These are phyloP conservation scores for Xanthoconium separans DNA, from an alignment of 1,284 basidiomycete species.

Conservation along the genomic window DNA sequence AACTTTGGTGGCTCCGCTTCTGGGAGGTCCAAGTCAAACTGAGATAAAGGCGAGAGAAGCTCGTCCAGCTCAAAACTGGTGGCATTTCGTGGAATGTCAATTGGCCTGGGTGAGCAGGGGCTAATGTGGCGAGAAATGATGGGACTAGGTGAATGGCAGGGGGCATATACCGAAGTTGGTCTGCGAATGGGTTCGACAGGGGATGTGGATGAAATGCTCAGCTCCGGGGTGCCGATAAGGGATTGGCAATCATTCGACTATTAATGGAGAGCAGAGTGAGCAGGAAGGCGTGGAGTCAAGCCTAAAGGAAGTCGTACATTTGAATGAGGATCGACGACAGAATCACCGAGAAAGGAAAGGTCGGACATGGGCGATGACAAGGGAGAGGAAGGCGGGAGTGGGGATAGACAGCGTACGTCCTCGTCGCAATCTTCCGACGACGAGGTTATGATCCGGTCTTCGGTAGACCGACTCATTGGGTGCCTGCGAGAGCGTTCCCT, in stretches of 20 bases:
- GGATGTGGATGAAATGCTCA: slow-evolving; percentile 14
- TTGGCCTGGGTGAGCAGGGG: neutral
- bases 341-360: slow-evolving; percentile 18
- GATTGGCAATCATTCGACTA: slow-evolving; percentile 16
- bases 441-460: neutral
- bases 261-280: slow-evolving; percentile 2
- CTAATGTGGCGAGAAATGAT: slow-evolving; percentile 2
- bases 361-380: slow-evolving; percentile 30
- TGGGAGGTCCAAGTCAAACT: slow-evolving; percentile 23
- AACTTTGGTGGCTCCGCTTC: slow-evolving; percentile 19
- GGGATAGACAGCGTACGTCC: slow-evolving; percentile 16
- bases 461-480: neutral
- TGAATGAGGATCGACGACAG: slow-evolving; percentile 9
- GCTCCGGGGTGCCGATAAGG: slow-evolving; percentile 8
- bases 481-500: slow-evolving; percentile 2
- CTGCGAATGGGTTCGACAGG: slow-evolving; percentile 7
- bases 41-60: slow-evolving; percentile 19
- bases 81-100: neutral
- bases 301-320: slow-evolving; percentile 15
- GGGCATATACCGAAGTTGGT: neutral
- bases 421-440: slow-evolving; percentile 13
- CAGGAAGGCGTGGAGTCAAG: neutral
- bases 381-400: slow-evolving; percentile 37
- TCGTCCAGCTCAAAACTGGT: slow-evolving; percentile 3
- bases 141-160: neutral